A percentile compares a stretch with the other conserved stretches of the same genome.
These are phyloP conservation scores for Anthracocystis setariae DNA, from an alignment of 1,284 basidiomycete genomes.

Conservation along the genomic window DNA sequence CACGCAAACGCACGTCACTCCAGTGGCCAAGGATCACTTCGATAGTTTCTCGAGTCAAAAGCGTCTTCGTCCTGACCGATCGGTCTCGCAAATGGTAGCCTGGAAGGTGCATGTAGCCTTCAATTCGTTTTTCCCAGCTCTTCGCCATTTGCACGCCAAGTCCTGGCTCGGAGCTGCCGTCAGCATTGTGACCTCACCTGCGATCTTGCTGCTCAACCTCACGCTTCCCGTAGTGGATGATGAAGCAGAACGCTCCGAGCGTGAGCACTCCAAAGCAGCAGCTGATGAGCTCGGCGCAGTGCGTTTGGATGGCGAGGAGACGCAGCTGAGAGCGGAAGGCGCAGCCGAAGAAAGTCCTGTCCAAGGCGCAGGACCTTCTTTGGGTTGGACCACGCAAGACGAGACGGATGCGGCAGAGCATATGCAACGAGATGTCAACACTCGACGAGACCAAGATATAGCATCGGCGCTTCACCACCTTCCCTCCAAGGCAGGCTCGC, in stretches of 20 bases:
- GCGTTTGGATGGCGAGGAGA: constrained; percentile 49
- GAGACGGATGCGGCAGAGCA: constrained; percentile 27
- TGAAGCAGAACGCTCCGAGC: constrained; percentile 69
- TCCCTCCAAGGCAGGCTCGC: constrained; percentile 34
- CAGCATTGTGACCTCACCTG: constrained; percentile 83
- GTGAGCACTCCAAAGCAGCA: constrained; percentile 43
- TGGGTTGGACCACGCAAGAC: constrained; percentile 33
- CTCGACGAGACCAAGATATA: constrained; percentile 46
- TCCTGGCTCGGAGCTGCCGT: constrained; percentile 78
- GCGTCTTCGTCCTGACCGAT: constrained; percentile 30
- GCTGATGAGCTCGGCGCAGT: constrained; percentile 55
- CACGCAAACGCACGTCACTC: background rate
- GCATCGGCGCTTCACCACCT: constrained; percentile 48
- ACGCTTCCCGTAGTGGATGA: constrained; percentile 86
- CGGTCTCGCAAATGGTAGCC: constrained; percentile 16
- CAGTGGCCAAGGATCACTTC: constrained; percentile 15
- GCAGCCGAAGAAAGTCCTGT: constrained; percentile 18
- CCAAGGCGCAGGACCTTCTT: constrained; percentile 8
- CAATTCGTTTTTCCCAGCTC: constrained; percentile 80
- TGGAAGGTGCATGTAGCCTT: constrained; percentile 35
- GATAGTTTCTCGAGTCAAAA: constrained; percentile 15
- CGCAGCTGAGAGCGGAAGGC: constrained; percentile 32
- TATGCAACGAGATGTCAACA: constrained; percentile 30
- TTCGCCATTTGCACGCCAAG: constrained; percentile 80
- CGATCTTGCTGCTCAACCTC: constrained; percentile 83